Percentiles rank a stretch among this genome's conserved stretches.
Evolutionary conservation across 768 basidiomycete genomes (phyloP).

Genomic region (Mycena venus): DNA sequence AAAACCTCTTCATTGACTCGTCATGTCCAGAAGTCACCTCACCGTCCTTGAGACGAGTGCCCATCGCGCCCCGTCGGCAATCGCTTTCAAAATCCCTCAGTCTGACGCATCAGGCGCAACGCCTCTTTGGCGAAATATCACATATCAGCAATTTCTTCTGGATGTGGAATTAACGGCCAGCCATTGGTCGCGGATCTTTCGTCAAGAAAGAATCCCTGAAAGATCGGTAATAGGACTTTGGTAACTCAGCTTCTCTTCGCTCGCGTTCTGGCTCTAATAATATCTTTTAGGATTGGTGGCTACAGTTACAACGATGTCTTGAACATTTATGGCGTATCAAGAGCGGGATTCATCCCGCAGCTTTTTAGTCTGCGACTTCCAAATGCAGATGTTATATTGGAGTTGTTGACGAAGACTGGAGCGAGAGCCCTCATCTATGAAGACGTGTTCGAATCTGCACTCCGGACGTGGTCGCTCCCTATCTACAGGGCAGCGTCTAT

Average conservation of each 20-base stretch:
- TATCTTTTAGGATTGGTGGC: slow-evolving; percentile 71
- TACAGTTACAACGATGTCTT: slow-evolving; percentile 79
- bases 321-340: slow-evolving; percentile 80
- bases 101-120: slow-evolving; percentile 58
- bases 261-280: slow-evolving; percentile 2
- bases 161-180: slow-evolving; percentile 78
- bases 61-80: slow-evolving; percentile 58
- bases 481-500: slow-evolving; percentile 59
- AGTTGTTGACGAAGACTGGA: slow-evolving; percentile 72
- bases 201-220: slow-evolving; percentile 57
- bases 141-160: slow-evolving; percentile 72
- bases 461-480: slow-evolving; percentile 63
- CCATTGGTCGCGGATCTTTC: slow-evolving; percentile 71
- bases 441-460: slow-evolving; percentile 61
- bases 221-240: slow-evolving; percentile 81
- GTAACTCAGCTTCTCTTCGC: slow-evolving; percentile 54
- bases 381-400: slow-evolving; percentile 77
- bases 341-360: slow-evolving; percentile 85
- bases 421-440: slow-evolving; percentile 79
- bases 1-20: slow-evolving; percentile 37
- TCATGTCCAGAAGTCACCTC: slow-evolving; percentile 69
- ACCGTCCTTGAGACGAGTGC: slow-evolving; percentile 72
- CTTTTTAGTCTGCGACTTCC: slow-evolving; percentile 85
- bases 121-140: slow-evolving; percentile 70
- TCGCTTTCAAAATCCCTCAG: slow-evolving; percentile 74